Evolutionary conservation across 305 asterid genomes (phyloP).

Genomic region (Galium porrigens): DNA sequence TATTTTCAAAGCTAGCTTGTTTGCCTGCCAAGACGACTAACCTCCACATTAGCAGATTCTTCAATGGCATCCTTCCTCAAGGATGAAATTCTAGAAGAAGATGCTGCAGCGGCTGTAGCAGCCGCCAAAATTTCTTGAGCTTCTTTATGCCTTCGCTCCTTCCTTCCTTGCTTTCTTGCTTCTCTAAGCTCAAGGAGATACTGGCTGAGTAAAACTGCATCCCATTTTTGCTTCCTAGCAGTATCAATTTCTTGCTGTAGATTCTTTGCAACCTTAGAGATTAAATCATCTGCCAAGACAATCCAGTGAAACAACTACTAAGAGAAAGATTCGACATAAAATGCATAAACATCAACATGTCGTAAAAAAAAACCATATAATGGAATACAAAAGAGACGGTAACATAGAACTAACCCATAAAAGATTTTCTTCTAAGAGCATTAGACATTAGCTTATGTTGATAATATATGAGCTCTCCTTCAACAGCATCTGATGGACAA

Average conservation of each 20-base stretch:
- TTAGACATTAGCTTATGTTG: conserved; percentile 52
- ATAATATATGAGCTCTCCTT: conserved; percentile 73
- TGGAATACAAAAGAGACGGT: conserved; percentile 5
- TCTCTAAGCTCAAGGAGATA: conserved; percentile 70
- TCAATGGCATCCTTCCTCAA: conserved; percentile 67
- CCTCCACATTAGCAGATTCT: conserved; percentile 56
- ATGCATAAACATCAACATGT: neutral
- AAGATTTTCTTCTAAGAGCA: conserved; percentile 37
- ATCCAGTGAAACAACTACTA: neutral
- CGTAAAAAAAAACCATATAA: neutral
- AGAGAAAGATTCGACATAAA: neutral
- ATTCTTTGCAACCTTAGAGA: conserved; percentile 48
- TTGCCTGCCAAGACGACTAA: conserved; percentile 16
- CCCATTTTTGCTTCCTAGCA: conserved; percentile 65
- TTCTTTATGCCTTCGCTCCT: conserved; percentile 85
- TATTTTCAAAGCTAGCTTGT: neutral
- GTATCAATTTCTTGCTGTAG: conserved; percentile 62
- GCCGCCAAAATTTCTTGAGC: conserved; percentile 97
- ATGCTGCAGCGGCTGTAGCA: conserved; percentile 99
- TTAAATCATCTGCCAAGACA: conserved; percentile 54
- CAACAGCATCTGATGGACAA: conserved; percentile 87
- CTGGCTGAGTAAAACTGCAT: conserved; percentile 63
- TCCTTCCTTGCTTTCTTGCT: conserved; percentile 82
- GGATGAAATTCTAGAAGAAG: conserved; percentile 74
- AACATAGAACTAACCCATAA: conserved; percentile 43